These are phyloP conservation scores for Citrus cavaleriei DNA, from an alignment of 345 rosid genomes.

Conservation along the genomic window DNA sequence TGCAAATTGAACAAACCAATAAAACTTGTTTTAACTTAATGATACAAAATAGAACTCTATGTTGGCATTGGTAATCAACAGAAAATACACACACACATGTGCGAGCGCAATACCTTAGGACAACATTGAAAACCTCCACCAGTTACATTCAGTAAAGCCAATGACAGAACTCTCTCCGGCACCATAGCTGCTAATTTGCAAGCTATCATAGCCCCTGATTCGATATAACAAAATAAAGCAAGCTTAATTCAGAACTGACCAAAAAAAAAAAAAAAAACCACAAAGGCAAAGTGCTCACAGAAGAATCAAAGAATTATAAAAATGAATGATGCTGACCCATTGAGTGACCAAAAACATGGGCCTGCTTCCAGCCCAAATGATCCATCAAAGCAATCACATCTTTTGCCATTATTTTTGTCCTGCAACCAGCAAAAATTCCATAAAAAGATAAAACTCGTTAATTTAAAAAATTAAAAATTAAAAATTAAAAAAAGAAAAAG, in stretches of 20 bases:
- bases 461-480: no score
- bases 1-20: not conserved
- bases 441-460: not conserved
- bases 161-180: conserved; percentile 73
- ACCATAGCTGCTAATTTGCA: conserved; percentile 89
- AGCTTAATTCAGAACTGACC: not conserved
- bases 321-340: conserved; percentile 57
- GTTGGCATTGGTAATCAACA: not conserved
- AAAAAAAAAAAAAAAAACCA: not conserved
- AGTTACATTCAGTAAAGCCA: conserved; percentile 90
- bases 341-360: conserved; percentile 90
- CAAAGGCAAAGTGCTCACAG: not conserved
- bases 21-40: not conserved
- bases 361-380: conserved; percentile 84
- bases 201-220: conserved; percentile 93
- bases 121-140: conserved; percentile 96
- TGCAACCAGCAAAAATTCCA: conserved; percentile 27
- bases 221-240: conserved; percentile 9
- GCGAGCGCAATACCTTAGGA: conserved; percentile 59
- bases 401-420: conserved; percentile 85
- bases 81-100: not conserved
- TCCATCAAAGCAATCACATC: conserved; percentile 83
- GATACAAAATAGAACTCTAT: not conserved
- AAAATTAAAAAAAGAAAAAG: no score
- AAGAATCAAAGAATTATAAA: not conserved